phyloP scores from a whole-genome alignment of 148 eudicot genomes.

The Bassia scoparia region DNA sequence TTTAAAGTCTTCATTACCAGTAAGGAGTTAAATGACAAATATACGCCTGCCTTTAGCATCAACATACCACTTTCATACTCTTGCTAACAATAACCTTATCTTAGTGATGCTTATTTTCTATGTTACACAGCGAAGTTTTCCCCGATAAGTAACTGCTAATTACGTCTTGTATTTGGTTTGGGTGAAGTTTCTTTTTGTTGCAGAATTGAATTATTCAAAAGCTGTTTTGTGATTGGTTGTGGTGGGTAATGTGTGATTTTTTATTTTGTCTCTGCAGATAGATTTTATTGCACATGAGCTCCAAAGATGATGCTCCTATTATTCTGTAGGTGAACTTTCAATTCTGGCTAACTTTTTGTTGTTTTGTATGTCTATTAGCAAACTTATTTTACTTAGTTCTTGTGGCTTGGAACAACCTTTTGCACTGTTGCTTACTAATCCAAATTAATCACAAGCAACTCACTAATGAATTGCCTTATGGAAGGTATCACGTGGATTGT shows the following conservation, averaged over 20 bases:
- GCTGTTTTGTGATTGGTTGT: neutral
- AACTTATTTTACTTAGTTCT: neutral
- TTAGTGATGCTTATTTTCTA: neutral
- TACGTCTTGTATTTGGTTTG: neutral
- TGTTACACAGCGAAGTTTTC: neutral
- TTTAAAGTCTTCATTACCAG: neutral
- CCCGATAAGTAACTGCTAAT: conserved; percentile 6
- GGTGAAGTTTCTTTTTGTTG: neutral
- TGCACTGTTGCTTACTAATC: neutral
- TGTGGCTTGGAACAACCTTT: neutral
- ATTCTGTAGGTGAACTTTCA: conserved; percentile 43
- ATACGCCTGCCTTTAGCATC: too few species aligned
- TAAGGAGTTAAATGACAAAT: neutral
- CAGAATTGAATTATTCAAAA: neutral
- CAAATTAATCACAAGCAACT: too few species aligned
- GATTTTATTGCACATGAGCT: conserved; percentile 64
- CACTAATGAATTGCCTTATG: neutral
- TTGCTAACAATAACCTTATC: neutral
- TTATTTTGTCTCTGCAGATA: conserved; percentile 41
- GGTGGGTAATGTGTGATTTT: conserved; percentile 7
- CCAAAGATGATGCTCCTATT: conserved; percentile 47
- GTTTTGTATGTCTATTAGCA: neutral
- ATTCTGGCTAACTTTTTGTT: neutral
- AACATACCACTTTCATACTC: neutral
- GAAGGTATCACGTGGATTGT: neutral